Evolutionary conservation across 805 yeast genomes (phyloP), one percentile per base, ranked within the genome.

Genomic region (Yarrowia osloensis): DNA sequence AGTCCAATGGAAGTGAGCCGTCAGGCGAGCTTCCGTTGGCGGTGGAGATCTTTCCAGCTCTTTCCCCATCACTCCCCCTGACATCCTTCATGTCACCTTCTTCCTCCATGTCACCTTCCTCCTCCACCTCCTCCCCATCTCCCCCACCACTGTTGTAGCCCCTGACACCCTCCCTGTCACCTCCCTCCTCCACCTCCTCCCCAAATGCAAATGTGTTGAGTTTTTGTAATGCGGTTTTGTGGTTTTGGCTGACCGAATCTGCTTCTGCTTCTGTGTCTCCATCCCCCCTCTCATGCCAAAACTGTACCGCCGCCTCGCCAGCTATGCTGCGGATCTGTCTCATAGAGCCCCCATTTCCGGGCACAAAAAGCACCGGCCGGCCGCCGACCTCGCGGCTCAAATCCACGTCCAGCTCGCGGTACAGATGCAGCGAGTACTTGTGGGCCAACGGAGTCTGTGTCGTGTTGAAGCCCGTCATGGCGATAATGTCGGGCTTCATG

Each of bases 291-390:
- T 47, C 22, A 28, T 47, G 4, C 54, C 54, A 46, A 13, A 37
- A 40, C 57, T 62, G 67, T 1, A 35, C 67, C 2, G 67, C 62
- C 2, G 62, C 69, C 40, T 46, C 68, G 37, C 50, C 68, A 0
- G 97, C 97, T 24, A 92, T 84, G 1, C 97, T 89, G 67, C 98
- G 80, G 8, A 84, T 94, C 75, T 92, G 98, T 70, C 87, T 85
- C 74, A 85, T 91, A 70, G 93, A 87, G 1, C 98, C 98, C 0
- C 97, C 97, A 74, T 93, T 92, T 1, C 98, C 98, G 0, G 97
- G 97, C 52, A 92, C 89, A 75, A 92, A 92, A 12, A 92, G 78
- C 0, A 89, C 90, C 0, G 98, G 98, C 1, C 88, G 82, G 0
- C 98, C 98, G 68, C 70, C 71, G 0, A 96, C 94, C 11, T 82